Evolutionary conservation across 2,329 filamentous ascomycete species (phyloP), one percentile per base, ranked within the genome.

Genomic region (Leptographium lundbergii): DNA sequence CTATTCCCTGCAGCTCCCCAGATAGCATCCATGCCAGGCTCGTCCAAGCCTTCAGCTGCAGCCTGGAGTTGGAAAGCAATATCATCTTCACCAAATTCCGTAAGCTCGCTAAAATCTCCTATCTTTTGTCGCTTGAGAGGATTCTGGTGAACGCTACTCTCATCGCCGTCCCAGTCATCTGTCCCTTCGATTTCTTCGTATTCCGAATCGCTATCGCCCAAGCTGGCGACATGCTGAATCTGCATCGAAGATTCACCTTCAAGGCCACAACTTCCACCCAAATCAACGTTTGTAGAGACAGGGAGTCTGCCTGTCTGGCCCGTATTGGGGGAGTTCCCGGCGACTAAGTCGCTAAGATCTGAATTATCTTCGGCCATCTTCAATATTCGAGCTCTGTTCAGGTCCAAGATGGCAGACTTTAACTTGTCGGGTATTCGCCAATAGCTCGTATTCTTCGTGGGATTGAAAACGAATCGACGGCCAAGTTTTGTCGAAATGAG

Each of bases 361-460:
- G 66, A 68, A 0, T 67, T 68, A 0, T 65, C 68, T 0, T 67
- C 68, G 0, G 76, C 77, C 73, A 84, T 81, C 66, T 80, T 72
- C 73, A 82, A 75, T 72, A 86, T 86, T 61, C 82, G 81, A 64
- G 86, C 84, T 69, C 87, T 83, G 70, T 96, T 90, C 59, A 89
- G 75, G 63, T 84, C 80, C 56, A 86, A 65, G 58, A 94, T 88
- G 17, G 84, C 90, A 61, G 87, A 85, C 79, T 91, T 86, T 42
- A 99, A 78, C 69, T 94, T 86, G 59, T 89, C 83, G 0, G 94
- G 94, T 66, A 96, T 94, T 67, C 90, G 90, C 94, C 95, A 99
- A 71, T 91, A 91, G 71, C 91, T 97, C 65, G 91, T 81, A 45
- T 92, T 88, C 64, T 92, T 96, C 58, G 81, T 80, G 0, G 85